Base-by-base conservation (phyloP, 371 early-diverging fungal genomes). In the Rhizomucor pusillus region DNA sequence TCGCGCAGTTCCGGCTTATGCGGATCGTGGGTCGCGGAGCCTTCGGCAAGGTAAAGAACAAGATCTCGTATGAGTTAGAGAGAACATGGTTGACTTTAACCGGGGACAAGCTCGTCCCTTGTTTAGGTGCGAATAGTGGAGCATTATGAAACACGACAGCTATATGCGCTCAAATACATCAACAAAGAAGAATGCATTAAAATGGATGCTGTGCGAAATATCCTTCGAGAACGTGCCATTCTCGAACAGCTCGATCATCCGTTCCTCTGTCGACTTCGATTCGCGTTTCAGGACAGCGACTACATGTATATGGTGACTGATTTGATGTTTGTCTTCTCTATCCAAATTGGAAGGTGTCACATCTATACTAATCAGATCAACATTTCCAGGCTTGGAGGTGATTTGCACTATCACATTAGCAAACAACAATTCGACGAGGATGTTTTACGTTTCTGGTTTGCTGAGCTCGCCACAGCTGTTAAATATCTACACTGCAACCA, bases 251-350 rank as follows among this genome's bases (percentile, higher is more conserved):
- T 93, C 19, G 81, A 87, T 55, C 89, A 90, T 66, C 86, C 91
- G 0, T 90, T 90, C 54, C 73, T 93, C 19, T 84, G 83, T 58
- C 86, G 90, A 60, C 60, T 93, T 47, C 81, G 90, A 33, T 93
- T 88, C 71, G 89, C 90, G 2, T 93, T 91, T 58, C 92, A 91
- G 65, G 93, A 93, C 59, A 80, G 81, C 33, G 86, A 90, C 22
- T 81, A 86, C 57, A 80, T 91, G 82, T 92, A 87, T 60, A 92
- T 94, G 94, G 89, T 90, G 25, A 75, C 92, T 56, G 92, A 93
- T 63, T 75, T 91, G 46, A 91, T 91, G 90, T 82, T 67, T 58
- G 62, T 57, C 12, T 40, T 23, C 1, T 6, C 4, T 14, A 29
- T 7, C 16, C 19, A 33, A 23, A 24, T 47, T n/a, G 10, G 54